Evolutionary conservation across 257 asterid genomes (phyloP).

Genomic region (Solanum chilense): DNA sequence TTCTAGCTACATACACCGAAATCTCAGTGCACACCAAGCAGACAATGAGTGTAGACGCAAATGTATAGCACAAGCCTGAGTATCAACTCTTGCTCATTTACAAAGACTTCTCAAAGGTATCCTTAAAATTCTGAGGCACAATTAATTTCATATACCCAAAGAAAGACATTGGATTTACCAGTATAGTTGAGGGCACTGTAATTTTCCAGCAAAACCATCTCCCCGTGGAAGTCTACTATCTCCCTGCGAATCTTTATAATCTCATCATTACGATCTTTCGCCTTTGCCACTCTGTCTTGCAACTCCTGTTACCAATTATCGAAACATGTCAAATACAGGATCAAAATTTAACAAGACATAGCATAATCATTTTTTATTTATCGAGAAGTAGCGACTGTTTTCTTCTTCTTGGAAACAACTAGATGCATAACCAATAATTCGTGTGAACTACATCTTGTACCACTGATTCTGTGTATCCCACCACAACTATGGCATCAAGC

Average conservation of each 20-base stretch:
- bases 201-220: slow-evolving; percentile 92
- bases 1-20: background rate
- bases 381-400: background rate
- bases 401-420: background rate
- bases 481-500: background rate
- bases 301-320: slow-evolving; percentile 42
- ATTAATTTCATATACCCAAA: background rate
- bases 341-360: background rate
- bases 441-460: background rate
- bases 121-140: background rate
- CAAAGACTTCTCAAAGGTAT: background rate
- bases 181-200: slow-evolving; percentile 92
- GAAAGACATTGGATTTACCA: slow-evolving; percentile 22
- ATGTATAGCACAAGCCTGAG: background rate
- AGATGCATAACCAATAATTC: background rate
- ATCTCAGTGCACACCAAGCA: background rate
- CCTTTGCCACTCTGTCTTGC: slow-evolving; percentile 65
- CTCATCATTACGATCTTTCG: slow-evolving; percentile 48
- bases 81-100: background rate
- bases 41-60: background rate
- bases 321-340: background rate
- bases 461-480: background rate
- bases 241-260: slow-evolving; percentile 60
- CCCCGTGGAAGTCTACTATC: slow-evolving; percentile 89
- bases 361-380: background rate